Evolutionary conservation across 805 yeast genomes (phyloP).

Genomic region (Kodamaea neixiangensis): DNA sequence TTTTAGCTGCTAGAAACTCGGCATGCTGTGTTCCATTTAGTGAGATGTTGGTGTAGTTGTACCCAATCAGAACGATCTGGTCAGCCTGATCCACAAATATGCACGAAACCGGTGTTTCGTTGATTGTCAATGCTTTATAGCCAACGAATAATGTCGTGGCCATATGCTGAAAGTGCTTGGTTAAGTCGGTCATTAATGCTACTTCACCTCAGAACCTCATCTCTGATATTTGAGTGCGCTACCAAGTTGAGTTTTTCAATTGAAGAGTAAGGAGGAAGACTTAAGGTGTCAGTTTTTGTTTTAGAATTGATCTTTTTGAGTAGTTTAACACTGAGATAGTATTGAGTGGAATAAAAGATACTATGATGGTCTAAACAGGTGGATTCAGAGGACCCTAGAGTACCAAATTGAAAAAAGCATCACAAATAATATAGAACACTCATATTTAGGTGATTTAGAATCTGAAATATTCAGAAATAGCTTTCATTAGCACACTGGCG

Average conservation of each 20-base stretch:
- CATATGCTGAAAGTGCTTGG: constrained; percentile 46
- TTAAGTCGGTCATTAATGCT: constrained; percentile 9
- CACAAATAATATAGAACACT: no score
- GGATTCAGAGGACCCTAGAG: no score
- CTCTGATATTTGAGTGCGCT: not conserved
- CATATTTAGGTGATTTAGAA: no score
- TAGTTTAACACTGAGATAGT: no score
- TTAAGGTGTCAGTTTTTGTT: no score
- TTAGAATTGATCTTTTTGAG: no score
- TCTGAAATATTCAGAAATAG: no score
- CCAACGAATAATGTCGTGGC: constrained; percentile 57
- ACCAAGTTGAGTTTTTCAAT: not conserved
- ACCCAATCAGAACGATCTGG: constrained; percentile 69
- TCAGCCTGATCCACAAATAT: constrained; percentile 47
- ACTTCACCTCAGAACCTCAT: not conserved
- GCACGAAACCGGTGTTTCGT: constrained; percentile 87
- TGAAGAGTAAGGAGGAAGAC: no score
- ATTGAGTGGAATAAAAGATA: no score
- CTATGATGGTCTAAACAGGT: no score
- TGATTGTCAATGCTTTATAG: constrained; percentile 57
- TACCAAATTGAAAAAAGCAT: no score
- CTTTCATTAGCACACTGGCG: no score
- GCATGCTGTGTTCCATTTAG: constrained; percentile 91
- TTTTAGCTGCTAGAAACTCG: constrained; percentile 78
- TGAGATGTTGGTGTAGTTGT: constrained; percentile 83